Conservation (phyloP, 2,329 filamentous ascomycete genomes). For the Sarocladiaceae sp. region DNA sequence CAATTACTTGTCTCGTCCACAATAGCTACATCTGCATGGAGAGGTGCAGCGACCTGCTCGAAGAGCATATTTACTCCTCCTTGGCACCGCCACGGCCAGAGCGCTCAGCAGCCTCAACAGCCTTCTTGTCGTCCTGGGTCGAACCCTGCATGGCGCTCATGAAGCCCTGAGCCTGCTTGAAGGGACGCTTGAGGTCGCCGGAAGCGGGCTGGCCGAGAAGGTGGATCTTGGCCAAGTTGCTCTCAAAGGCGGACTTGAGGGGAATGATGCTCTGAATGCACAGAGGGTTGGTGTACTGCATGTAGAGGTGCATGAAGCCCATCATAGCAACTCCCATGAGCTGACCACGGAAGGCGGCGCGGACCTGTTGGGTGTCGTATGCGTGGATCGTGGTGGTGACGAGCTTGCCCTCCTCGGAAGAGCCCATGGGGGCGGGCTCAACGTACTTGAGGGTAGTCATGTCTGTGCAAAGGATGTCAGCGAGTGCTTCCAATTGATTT, state of each 20-base stretch:
- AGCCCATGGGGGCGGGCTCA: slow-evolving; percentile 90
- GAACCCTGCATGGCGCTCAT: slow-evolving; percentile 73
- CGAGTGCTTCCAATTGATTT: no score
- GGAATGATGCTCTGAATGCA: slow-evolving; percentile 98
- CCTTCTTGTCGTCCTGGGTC: slow-evolving; percentile 89
- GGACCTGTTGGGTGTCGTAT: slow-evolving; percentile 86
- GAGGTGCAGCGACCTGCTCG: not conserved
- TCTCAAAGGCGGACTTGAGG: slow-evolving; percentile 90
- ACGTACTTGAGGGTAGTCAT: slow-evolving; percentile 98
- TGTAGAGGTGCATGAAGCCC: slow-evolving; percentile 97
- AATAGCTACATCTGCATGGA: not conserved
- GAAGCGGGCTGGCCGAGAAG: slow-evolving; percentile 79
- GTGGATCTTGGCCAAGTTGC: slow-evolving; percentile 95
- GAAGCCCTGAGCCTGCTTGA: slow-evolving; percentile 81
- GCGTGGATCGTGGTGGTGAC: slow-evolving; percentile 95
- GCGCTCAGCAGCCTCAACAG: slow-evolving; percentile 75
- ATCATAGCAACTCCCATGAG: slow-evolving; percentile 98
- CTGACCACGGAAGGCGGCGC: slow-evolving; percentile 81
- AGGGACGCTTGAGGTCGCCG: slow-evolving; percentile 91
- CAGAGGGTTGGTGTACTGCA: slow-evolving; percentile 99
- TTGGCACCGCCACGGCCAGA: slow-evolving; percentile 66
- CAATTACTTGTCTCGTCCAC: not conserved
- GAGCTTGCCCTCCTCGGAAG: slow-evolving; percentile 89
- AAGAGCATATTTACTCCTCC: slow-evolving; percentile 53
- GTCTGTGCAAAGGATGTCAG: slow-evolving; percentile 49